These are phyloP conservation scores for Bolboschoenoplectus hybrid DNA, from an alignment of 202 grass and related monocot species.

Conservation along the genomic window DNA sequence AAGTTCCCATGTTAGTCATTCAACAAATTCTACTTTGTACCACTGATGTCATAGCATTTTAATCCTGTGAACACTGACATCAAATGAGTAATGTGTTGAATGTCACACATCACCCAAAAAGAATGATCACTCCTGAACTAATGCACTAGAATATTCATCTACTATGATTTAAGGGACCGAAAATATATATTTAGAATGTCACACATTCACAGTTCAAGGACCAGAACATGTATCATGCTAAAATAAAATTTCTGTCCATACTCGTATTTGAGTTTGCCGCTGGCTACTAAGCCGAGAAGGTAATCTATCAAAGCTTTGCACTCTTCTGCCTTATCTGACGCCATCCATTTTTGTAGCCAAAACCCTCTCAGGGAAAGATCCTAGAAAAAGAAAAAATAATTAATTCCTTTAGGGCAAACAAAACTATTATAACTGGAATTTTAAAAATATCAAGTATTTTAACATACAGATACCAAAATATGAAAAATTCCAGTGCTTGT, in stretches of 20 bases:
- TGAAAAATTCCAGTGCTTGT: not conserved
- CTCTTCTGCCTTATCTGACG: slow-evolving; percentile 67
- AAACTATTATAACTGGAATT: not conserved
- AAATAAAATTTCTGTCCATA: slow-evolving; percentile 38
- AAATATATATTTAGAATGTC: not conserved
- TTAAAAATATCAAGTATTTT: slow-evolving; percentile 13
- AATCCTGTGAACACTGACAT: not conserved
- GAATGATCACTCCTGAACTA: too few relatives aligned
- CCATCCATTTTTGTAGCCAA: slow-evolving; percentile 91
- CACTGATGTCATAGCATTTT: not conserved
- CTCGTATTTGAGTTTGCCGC: slow-evolving; percentile 84
- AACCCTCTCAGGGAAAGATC: slow-evolving; percentile 81
- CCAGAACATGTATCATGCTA: not conserved
- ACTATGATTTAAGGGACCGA: not conserved
- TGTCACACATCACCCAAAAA: too few relatives aligned
- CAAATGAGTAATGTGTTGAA: not conserved
- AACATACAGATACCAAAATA: not conserved
- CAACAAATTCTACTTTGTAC: not conserved
- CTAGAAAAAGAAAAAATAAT: slow-evolving; percentile 43
- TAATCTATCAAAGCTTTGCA: slow-evolving; percentile 75
- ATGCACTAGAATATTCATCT: not conserved
- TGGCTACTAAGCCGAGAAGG: slow-evolving; percentile 63
- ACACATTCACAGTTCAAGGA: not conserved
- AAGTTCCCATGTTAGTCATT: not conserved
- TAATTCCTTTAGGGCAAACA: not conserved